phyloP scores from a whole-genome alignment of 352 stramenopile species.

The Hyaloperonospora brassicae region DNA sequence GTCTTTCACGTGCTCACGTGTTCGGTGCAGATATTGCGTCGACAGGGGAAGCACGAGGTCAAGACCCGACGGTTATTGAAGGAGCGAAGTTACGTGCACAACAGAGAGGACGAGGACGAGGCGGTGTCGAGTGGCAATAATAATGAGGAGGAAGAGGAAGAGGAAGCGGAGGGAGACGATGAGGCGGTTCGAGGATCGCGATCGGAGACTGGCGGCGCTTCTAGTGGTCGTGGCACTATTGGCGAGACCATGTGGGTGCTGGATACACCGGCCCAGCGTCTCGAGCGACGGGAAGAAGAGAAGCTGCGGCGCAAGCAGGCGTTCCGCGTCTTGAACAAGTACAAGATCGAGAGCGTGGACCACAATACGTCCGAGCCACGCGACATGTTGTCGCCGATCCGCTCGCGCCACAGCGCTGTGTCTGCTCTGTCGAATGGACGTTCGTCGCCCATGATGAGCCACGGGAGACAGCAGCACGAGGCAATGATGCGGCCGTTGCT shows the following conservation, averaged over 20 bases:
- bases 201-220: too few species aligned
- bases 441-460: too few species aligned
- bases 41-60: conserved; percentile 6
- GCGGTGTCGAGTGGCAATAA: too few species aligned
- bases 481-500: conserved; percentile 30
- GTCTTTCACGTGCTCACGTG: conserved; percentile 43
- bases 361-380: conserved; percentile 7
- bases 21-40: conserved; percentile 25
- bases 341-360: conserved; percentile 36
- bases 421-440: too few species aligned
- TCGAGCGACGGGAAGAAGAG: conserved; percentile 43
- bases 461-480: conserved; percentile 10
- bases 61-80: too few species aligned
- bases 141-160: too few species aligned
- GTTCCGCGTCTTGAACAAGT: conserved; percentile 50
- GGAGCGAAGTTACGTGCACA: too few species aligned
- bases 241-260: conserved; percentile 50
- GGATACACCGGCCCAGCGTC: conserved; percentile 42
- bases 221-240: too few species aligned
- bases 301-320: conserved; percentile 40
- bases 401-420: too few species aligned
- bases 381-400: background rate
- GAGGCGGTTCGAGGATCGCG: too few species aligned
- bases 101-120: too few species aligned
- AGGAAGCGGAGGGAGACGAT: too few species aligned